These are phyloP conservation scores for Hordeum marinum DNA, from an alignment of 176 grass and related monocot genomes.

Conservation along the genomic window DNA sequence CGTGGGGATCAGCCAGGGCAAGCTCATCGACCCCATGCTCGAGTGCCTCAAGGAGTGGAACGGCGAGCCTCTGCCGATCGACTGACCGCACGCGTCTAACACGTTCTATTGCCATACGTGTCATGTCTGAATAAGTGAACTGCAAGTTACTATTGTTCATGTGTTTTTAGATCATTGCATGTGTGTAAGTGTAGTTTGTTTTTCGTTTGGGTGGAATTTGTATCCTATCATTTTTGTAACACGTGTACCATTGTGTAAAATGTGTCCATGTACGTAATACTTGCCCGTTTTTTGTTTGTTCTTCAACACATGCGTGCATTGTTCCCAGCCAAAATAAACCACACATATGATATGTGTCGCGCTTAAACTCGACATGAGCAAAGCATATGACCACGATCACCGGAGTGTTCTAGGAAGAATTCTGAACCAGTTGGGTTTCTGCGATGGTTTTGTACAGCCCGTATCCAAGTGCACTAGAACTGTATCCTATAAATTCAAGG, in stretches of 20 bases:
- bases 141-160: neutral
- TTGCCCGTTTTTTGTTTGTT: too few species aligned
- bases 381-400: too few species aligned
- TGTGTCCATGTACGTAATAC: neutral
- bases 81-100: neutral
- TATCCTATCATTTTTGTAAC: neutral
- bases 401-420: too few species aligned
- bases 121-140: neutral
- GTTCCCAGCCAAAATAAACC: too few species aligned
- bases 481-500: too few species aligned
- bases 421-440: too few species aligned
- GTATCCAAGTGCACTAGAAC: too few species aligned
- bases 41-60: conserved; percentile 80
- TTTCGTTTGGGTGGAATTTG: neutral
- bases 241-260: neutral
- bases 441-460: too few species aligned
- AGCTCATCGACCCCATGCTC: conserved; percentile 62
- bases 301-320: too few species aligned
- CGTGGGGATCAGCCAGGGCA: conserved; percentile 50
- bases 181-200: neutral
- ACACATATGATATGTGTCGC: too few species aligned
- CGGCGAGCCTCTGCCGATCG: conserved; percentile 60
- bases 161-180: neutral
- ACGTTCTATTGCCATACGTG: neutral
- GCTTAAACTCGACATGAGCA: too few species aligned